A percentile compares a stretch with the other conserved stretches of the same genome.
phyloP scores from a whole-genome alignment of 768 basidiomycete genomes.

The Mycena crocata region DNA sequence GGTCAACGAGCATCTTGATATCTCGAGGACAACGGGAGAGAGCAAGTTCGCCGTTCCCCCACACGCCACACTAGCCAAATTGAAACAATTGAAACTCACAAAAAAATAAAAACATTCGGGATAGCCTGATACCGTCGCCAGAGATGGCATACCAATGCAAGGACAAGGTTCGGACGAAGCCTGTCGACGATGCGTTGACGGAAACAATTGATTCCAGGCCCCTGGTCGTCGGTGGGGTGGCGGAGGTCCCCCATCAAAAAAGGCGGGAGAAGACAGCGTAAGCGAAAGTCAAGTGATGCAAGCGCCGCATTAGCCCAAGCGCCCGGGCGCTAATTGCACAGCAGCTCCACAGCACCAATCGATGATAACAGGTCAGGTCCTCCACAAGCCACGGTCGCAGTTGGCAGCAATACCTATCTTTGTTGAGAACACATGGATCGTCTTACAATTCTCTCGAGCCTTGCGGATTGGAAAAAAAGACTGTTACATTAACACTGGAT shows the following conservation, averaged over 20 bases:
- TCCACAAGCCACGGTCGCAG: neutral
- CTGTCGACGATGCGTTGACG: neutral
- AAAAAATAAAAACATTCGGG: neutral
- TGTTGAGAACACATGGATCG: neutral
- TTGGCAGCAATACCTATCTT: neutral
- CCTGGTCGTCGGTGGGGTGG: conserved; percentile 8
- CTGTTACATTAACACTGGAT: conserved; percentile 7
- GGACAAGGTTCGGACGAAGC: neutral
- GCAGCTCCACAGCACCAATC: conserved; percentile 20
- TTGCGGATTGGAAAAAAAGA: neutral
- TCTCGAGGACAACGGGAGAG: conserved; percentile 3
- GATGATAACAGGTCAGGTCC: neutral
- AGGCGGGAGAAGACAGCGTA: conserved; percentile 29
- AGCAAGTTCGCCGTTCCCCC: conserved; percentile 2
- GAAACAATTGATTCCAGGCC: conserved; percentile 11
- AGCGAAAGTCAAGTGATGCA: conserved; percentile 22
- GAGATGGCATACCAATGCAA: neutral
- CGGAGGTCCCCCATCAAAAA: conserved; percentile 24
- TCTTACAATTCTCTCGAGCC: neutral
- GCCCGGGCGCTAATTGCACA: conserved; percentile 20
- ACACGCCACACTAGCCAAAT: conserved; percentile 19
- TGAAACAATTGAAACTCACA: conserved; percentile 13
- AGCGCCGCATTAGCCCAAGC: conserved; percentile 16
- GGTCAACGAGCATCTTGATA: neutral
- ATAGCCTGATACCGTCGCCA: conserved; percentile 9